phyloP scores from a whole-genome alignment of 179 eudicot genomes.

The Nepenthes alata region DNA sequence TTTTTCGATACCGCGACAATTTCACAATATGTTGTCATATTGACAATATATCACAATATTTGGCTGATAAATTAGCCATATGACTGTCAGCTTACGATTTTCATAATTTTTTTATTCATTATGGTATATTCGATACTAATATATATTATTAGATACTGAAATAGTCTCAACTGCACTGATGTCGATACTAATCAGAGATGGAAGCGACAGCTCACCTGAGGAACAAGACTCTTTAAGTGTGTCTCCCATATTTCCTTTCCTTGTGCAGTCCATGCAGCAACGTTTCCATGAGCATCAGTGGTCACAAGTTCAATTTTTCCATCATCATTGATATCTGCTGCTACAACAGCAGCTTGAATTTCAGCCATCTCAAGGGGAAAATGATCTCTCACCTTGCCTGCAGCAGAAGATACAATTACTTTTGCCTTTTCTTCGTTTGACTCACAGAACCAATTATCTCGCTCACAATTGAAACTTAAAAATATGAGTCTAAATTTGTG shows the following conservation, averaged over 20 bases:
- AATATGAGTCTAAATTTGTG: not conserved
- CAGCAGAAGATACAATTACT: constrained; percentile 3
- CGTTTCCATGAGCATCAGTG: constrained; percentile 85
- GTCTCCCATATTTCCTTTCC: constrained; percentile 91
- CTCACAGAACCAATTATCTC: not conserved
- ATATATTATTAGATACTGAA: too few relatives aligned
- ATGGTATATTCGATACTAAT: too few relatives aligned
- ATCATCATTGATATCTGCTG: constrained; percentile 94
- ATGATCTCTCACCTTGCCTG: constrained; percentile 77
- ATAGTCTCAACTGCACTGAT: too few relatives aligned
- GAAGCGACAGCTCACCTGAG: constrained; percentile 42
- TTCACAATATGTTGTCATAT: too few relatives aligned
- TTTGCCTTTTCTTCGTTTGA: too few relatives aligned
- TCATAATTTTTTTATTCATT: too few relatives aligned
- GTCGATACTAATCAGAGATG: not conserved
- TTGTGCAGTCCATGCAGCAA: constrained; percentile 96
- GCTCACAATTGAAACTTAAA: not conserved
- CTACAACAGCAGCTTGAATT: constrained; percentile 86
- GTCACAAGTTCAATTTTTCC: constrained; percentile 91
- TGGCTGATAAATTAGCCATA: too few relatives aligned
- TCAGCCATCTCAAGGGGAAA: constrained; percentile 99
- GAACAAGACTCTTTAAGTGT: constrained; percentile 78
- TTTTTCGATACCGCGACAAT: too few relatives aligned
- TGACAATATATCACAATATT: too few relatives aligned
- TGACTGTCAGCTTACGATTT: too few relatives aligned